Evolutionary conservation across 2,329 filamentous ascomycete genomes (phyloP).

Genomic region (Trichothecium sympodiale): DNA sequence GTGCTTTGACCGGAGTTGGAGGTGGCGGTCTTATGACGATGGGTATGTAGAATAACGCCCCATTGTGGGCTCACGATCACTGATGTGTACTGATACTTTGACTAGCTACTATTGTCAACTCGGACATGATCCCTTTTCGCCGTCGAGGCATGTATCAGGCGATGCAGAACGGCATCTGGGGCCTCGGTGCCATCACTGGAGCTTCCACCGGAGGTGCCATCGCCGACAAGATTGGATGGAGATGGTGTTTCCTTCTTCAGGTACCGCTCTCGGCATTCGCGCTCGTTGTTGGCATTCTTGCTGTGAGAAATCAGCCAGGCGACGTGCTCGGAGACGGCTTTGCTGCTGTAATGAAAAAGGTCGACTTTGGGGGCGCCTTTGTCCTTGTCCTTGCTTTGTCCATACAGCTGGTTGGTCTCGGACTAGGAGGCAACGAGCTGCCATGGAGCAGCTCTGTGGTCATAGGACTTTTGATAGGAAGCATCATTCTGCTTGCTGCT

Average conservation of each 20-base stretch:
- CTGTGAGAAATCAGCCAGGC: slow-evolving; percentile 34
- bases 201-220: slow-evolving; percentile 55
- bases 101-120: slow-evolving; percentile 42
- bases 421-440: slow-evolving; percentile 43
- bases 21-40: slow-evolving; percentile 60
- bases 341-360: slow-evolving; percentile 34
- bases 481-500: slow-evolving; percentile 26
- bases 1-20: slow-evolving; percentile 57
- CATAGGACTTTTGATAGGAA: slow-evolving; percentile 30
- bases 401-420: slow-evolving; percentile 42
- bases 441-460: slow-evolving; percentile 40
- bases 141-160: slow-evolving; percentile 49
- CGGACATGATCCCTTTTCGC: slow-evolving; percentile 50
- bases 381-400: slow-evolving; percentile 48
- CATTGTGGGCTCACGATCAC: too few species aligned
- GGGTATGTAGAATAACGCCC: slow-evolving; percentile 37
- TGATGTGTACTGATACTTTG: neutral
- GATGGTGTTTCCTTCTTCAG: slow-evolving; percentile 55
- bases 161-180: slow-evolving; percentile 48
- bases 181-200: slow-evolving; percentile 51
- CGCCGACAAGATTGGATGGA: slow-evolving; percentile 55
- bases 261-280: slow-evolving; percentile 48
- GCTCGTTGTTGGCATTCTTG: slow-evolving; percentile 38
- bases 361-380: slow-evolving; percentile 47
- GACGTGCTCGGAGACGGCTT: slow-evolving; percentile 18